Conservation (phyloP, 2,329 filamentous ascomycete species). For the Diaporthe amygdali region DNA sequence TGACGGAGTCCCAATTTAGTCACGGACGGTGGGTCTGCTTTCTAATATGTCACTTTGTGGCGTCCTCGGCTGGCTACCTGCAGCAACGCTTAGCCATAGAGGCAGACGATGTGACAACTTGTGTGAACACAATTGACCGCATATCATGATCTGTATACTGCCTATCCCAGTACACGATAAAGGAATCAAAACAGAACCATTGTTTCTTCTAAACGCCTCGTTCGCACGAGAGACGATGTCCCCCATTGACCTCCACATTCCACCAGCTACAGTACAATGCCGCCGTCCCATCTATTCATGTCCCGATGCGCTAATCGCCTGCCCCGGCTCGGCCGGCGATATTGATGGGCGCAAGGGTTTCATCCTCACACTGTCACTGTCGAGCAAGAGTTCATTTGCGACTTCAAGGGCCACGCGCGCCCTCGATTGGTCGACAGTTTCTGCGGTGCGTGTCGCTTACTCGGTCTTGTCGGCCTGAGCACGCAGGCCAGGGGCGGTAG, state of each 20-base stretch:
- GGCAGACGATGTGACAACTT: background rate
- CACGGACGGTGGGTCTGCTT: background rate
- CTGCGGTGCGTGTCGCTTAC: constrained; percentile 43
- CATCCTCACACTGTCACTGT: background rate
- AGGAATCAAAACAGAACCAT: constrained; percentile 1
- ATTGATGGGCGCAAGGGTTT: constrained; percentile 23
- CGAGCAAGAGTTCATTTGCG: background rate
- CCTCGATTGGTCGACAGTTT: background rate
- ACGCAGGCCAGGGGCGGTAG: constrained; percentile 85
- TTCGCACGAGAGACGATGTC: background rate
- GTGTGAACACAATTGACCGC: constrained; percentile 7
- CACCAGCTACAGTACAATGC: background rate
- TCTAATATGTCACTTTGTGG: background rate
- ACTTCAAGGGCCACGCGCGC: constrained; percentile 28
- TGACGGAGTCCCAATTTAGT: background rate
- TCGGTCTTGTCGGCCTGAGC: constrained; percentile 84
- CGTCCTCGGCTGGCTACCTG: background rate
- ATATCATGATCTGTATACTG: constrained; percentile 8
- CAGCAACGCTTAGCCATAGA: background rate
- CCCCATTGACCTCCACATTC: background rate
- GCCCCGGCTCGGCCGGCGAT: constrained; percentile 29
- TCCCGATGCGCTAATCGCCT: background rate
- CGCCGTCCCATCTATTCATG: background rate
- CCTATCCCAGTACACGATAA: background rate
- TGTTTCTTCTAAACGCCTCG: background rate